Conservation (phyloP, 2,329 filamentous ascomycete species). For the Penicillium sp. region DNA sequence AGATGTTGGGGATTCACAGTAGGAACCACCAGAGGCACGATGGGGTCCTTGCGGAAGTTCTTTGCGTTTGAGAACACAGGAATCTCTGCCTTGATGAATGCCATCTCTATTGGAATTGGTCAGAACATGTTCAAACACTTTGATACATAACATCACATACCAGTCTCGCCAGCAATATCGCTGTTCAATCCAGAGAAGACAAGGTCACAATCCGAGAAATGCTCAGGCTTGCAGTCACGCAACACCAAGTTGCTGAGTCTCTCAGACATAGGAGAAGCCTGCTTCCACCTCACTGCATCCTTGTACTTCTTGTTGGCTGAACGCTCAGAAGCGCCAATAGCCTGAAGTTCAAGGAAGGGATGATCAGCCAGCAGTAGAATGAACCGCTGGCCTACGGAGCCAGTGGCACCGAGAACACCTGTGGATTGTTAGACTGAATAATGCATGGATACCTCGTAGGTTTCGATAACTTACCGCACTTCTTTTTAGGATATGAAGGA, state of each 20-base stretch:
- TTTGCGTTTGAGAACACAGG: conserved; percentile 97
- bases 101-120: conserved; percentile 63
- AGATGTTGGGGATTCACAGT: conserved; percentile 91
- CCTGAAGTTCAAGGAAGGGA: conserved; percentile 80
- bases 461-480: conserved; percentile 36
- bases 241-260: conserved; percentile 77
- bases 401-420: conserved; percentile 86
- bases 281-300: conserved; percentile 94
- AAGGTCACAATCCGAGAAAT: conserved; percentile 87
- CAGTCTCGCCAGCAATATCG: conserved; percentile 87
- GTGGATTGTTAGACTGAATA: conserved; percentile 17
- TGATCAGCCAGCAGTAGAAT: conserved; percentile 88
- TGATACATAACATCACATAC: conserved; percentile 50
- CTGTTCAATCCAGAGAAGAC: conserved; percentile 91
- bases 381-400: conserved; percentile 92
- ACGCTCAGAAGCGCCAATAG: conserved; percentile 82
- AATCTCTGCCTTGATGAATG: conserved; percentile 83
- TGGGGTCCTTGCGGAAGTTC: conserved; percentile 87
- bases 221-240: conserved; percentile 75
- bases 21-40: conserved; percentile 90
- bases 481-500: conserved; percentile 37
- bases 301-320: conserved; percentile 93
- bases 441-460: not conserved
- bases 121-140: not conserved
- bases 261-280: conserved; percentile 76